Conservation (phyloP, 148 eudicot species). For the Rhododendron simsii region DNA sequence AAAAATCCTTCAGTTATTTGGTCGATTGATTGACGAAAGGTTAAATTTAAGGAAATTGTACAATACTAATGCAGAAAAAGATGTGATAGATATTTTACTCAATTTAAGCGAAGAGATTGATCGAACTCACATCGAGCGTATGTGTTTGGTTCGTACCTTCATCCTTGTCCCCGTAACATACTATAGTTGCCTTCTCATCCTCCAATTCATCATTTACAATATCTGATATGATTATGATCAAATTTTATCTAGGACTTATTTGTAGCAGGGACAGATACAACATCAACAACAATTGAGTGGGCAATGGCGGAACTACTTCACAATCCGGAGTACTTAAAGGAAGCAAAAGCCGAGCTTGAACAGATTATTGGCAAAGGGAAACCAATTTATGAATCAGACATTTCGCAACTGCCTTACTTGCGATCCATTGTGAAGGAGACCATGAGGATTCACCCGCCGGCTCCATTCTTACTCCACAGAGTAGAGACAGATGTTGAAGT, state of each 20-base stretch:
- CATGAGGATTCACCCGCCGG: conserved; percentile 6
- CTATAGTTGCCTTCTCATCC: background rate
- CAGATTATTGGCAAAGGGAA: conserved; percentile 5
- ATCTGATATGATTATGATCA: background rate
- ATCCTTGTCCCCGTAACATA: background rate
- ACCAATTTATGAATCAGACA: background rate
- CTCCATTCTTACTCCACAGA: conserved; percentile 5
- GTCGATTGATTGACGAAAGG: conserved; percentile 10
- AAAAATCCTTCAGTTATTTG: conserved; percentile 8
- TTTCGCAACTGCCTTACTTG: conserved; percentile 6
- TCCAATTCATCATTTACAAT: background rate
- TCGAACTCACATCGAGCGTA: conserved; percentile 13
- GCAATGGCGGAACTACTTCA: conserved; percentile 8
- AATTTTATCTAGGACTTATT: conserved; percentile 7
- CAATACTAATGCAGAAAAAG: background rate
- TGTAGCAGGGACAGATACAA: conserved; percentile 9
- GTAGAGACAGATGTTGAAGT: conserved; percentile 1
- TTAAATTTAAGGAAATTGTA: background rate
- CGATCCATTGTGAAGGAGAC: conserved; percentile 4
- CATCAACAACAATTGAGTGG: conserved; percentile 10
- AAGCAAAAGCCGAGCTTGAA: conserved; percentile 5
- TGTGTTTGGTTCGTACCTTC: conserved; percentile 10
- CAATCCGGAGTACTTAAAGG: background rate
- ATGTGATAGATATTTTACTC: conserved; percentile 20
- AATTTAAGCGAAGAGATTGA: conserved; percentile 11